Evolutionary conservation across 2,329 filamentous ascomycete species (phyloP), one percentile per base, ranked within the genome.

Genomic region (Pyrenochaeta sp.): DNA sequence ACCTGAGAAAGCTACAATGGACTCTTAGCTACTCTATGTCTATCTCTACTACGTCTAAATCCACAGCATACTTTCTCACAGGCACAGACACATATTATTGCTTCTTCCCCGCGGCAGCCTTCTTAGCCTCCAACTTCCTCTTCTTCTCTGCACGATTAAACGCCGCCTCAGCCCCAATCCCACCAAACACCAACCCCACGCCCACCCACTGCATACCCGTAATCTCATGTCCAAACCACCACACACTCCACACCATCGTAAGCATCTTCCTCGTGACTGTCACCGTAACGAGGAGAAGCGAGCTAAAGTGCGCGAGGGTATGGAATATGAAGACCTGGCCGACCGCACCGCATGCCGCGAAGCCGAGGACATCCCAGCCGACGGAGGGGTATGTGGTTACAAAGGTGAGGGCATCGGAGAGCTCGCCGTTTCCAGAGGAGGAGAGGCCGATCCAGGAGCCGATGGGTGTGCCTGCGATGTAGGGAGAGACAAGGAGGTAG

Each of bases 251-350:
- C 58, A 98, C 92, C 95, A 99, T 99, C 66, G 94, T 98, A 77
- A 98, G 86, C 95, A 99, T 99, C 83, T 99, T 99, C 73, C 95
- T 86, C 45, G 95, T 99, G 45, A 99, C 95, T 1, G 93, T 99
- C 2, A 99, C 93, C 4, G 95, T 98, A 43, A 98, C 94, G 49
- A 99, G 87, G 50, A 98, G 85, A 48, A 99, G 86, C 9, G 91
- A 95, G 9, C 91, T 95, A 81, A 98, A 99, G 49, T 91, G 92
- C 13, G 93, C 90, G 5, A 99, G 86, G 0, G 95, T 98, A 80
- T 96, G 93, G 84, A 97, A 79, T 67, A 99, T 98, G 73, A 99
- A 99, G 12, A 99, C 88, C 79, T 99, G 95, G 2, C 95, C 95
- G 2, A 99, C 83, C 32, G 94, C 95, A 52, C 95, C 95, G 73